Percentiles rank a stretch among this genome's conserved stretches.
These are phyloP conservation scores for Tetratostichococcus sp. DNA, from an alignment of 139 green algal species.

Conservation along the genomic window DNA sequence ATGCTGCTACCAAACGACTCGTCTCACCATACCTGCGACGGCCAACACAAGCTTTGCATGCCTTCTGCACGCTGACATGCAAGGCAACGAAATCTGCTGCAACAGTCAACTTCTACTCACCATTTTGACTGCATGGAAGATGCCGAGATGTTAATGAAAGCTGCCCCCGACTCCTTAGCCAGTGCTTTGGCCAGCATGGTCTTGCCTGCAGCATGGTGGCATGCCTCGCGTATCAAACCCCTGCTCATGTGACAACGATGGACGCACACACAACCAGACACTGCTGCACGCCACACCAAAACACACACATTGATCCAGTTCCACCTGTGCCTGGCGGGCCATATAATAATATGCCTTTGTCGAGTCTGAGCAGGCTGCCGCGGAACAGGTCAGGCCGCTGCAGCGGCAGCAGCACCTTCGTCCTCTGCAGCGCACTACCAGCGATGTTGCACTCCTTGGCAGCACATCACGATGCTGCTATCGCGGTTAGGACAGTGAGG, in stretches of 20 bases:
- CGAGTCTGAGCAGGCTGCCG: slow-evolving; percentile 74
- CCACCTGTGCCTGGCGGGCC: too few species aligned
- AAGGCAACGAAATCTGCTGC: too few species aligned
- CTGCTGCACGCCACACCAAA: too few species aligned
- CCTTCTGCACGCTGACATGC: too few species aligned
- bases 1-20: slow-evolving; percentile 74
- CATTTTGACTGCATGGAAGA: slow-evolving; percentile 87
- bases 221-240: slow-evolving; percentile 31
- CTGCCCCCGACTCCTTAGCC: slow-evolving; percentile 78
- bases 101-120: too few species aligned
- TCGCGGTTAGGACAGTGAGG: too few species aligned
- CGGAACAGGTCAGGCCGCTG: slow-evolving; percentile 67
- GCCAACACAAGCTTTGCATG: too few species aligned
- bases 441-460: background rate
- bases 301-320: too few species aligned
- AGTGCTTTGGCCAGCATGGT: slow-evolving; percentile 87
- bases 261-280: too few species aligned
- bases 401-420: slow-evolving; percentile 83
- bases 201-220: too few species aligned
- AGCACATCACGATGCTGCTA: too few species aligned
- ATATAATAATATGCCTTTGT: slow-evolving; percentile 83
- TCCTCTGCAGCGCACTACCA: background rate
- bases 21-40: slow-evolving; percentile 63
- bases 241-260: too few species aligned
- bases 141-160: slow-evolving; percentile 91